These are phyloP conservation scores for Arthrobotrys pseudoclavata DNA, from an alignment of 2,329 filamentous ascomycete species.

Conservation along the genomic window DNA sequence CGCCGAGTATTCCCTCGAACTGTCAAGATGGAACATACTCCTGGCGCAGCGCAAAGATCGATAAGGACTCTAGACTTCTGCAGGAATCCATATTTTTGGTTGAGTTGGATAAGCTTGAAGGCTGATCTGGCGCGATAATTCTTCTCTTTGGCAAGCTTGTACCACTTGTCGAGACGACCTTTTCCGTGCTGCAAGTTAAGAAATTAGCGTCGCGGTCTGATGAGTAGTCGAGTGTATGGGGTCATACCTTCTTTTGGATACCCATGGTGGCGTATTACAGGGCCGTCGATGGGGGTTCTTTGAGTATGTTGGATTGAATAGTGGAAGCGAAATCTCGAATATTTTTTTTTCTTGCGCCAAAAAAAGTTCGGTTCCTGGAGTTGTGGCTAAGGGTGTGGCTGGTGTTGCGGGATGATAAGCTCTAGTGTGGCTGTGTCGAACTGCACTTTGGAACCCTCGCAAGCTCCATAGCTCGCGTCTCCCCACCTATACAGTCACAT, in stretches of 20 bases:
- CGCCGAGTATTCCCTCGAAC: slow-evolving; percentile 21
- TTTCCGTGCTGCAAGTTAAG: slow-evolving; percentile 79
- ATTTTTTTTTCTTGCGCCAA: slow-evolving; percentile 44
- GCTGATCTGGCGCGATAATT: slow-evolving; percentile 95
- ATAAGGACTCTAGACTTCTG: slow-evolving; percentile 96
- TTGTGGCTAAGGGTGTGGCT: slow-evolving; percentile 65
- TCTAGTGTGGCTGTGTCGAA: slow-evolving; percentile 32
- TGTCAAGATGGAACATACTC: slow-evolving; percentile 69
- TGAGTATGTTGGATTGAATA: slow-evolving; percentile 30
- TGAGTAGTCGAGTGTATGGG: slow-evolving; percentile 19
- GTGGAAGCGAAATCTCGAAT: slow-evolving; percentile 40
- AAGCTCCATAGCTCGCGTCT: slow-evolving; percentile 59
- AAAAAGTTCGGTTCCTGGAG: slow-evolving; percentile 71
- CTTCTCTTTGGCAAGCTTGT: slow-evolving; percentile 98
- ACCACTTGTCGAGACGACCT: slow-evolving; percentile 98
- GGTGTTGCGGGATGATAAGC: slow-evolving; percentile 38
- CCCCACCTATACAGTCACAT: slow-evolving; percentile 57
- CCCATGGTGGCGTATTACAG: slow-evolving; percentile 75
- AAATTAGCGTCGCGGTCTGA: slow-evolving; percentile 56
- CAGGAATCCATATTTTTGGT: slow-evolving; percentile 98
- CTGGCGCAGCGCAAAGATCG: slow-evolving; percentile 97
- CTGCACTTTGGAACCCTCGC: slow-evolving; percentile 30
- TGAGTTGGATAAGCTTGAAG: slow-evolving; percentile 97
- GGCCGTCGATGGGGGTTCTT: slow-evolving; percentile 25
- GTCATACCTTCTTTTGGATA: slow-evolving; percentile 86